A percentile compares a stretch with the other conserved stretches of the same genome.
Conservation (phyloP, 2,329 filamentous ascomycete genomes). For the Diaporthe ampelina region DNA sequence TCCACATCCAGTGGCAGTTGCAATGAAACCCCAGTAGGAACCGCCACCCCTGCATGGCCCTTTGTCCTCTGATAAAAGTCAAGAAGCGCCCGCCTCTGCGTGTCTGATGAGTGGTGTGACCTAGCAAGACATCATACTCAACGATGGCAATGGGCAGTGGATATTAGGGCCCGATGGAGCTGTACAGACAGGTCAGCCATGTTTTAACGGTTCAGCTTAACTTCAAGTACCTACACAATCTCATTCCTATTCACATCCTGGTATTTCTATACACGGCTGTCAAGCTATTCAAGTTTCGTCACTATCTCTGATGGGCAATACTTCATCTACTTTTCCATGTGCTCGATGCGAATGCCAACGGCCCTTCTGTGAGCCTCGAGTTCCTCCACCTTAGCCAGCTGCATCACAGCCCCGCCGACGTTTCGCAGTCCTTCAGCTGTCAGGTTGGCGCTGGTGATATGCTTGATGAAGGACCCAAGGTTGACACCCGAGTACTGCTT, state of each 20-base stretch:
- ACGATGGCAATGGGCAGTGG: neutral
- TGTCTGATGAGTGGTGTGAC: neutral
- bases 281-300: neutral
- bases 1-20: too few species aligned
- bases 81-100: neutral
- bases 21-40: too few species aligned
- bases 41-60: too few species aligned
- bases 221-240: conserved; percentile 6
- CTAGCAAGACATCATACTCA: neutral
- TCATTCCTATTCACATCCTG: conserved; percentile 1
- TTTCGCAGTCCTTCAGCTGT: conserved; percentile 88
- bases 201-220: neutral
- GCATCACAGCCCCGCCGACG: conserved; percentile 92
- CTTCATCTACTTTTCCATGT: conserved; percentile 53
- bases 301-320: neutral
- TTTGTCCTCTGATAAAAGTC: neutral
- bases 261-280: neutral
- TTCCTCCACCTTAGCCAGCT: conserved; percentile 93
- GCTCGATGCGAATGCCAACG: conserved; percentile 82
- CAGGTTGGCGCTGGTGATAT: conserved; percentile 95
- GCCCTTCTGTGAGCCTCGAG: conserved; percentile 93
- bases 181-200: neutral
- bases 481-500: conserved; percentile 99
- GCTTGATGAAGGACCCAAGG: conserved; percentile 94
- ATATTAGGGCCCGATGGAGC: neutral